Percentiles rank a stretch among this genome's conserved stretches.
These are phyloP conservation scores for Microdochium trichocladiopsis DNA, from an alignment of 2,329 filamentous ascomycete genomes.

Conservation along the genomic window DNA sequence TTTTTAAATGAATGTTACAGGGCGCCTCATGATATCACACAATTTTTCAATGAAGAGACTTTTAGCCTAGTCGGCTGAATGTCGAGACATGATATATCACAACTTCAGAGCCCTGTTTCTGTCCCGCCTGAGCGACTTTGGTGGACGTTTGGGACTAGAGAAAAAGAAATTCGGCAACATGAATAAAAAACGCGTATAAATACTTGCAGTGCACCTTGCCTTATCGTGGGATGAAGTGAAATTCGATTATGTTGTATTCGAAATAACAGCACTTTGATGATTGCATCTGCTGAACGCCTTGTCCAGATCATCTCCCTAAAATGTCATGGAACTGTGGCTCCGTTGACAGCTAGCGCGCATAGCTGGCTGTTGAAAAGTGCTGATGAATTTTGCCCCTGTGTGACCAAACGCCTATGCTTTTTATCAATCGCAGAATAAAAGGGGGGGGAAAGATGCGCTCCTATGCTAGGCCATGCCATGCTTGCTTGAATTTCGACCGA, in stretches of 20 bases:
- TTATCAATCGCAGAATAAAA: neutral
- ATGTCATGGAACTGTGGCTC: too few relatives aligned
- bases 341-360: too few relatives aligned
- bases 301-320: too few relatives aligned
- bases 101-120: neutral
- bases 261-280: too few relatives aligned
- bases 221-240: too few relatives aligned
- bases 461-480: constrained; percentile 1
- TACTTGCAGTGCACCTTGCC: neutral
- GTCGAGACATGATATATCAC: neutral
- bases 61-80: too few relatives aligned
- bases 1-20: neutral
- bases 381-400: too few relatives aligned
- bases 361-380: too few relatives aligned
- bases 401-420: neutral
- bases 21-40: neutral
- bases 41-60: neutral
- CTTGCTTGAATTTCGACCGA: neutral
- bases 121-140: neutral
- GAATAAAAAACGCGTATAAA: neutral
- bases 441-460: neutral
- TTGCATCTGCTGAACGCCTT: too few relatives aligned
- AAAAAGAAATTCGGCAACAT: neutral
- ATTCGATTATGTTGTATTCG: too few relatives aligned
- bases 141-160: neutral